Conservation (phyloP, 768 basidiomycete species). For the Lactifluus pinguis region DNA sequence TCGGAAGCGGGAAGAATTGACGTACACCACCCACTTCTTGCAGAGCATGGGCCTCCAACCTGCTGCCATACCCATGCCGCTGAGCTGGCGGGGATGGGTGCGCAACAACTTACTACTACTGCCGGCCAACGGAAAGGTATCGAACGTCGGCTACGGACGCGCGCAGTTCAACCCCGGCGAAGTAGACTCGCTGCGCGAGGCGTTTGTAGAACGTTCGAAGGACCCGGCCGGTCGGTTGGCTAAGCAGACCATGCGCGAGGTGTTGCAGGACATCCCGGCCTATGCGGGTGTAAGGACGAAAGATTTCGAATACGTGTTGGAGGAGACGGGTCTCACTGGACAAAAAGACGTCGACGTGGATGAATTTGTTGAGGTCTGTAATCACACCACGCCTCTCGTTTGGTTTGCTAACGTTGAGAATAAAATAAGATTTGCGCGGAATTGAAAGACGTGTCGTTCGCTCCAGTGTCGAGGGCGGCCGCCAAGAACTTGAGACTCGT, state of each 20-base stretch:
- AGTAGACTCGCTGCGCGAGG: constrained; percentile 33
- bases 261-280: constrained; percentile 30
- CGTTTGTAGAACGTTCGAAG: constrained; percentile 29
- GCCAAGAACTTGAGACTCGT: constrained; percentile 32
- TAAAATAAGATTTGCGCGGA: constrained; percentile 55
- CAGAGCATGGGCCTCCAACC: constrained; percentile 77
- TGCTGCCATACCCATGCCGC: background rate
- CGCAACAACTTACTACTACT: constrained; percentile 5
- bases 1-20: constrained; percentile 52
- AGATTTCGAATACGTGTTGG: constrained; percentile 68
- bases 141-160: constrained; percentile 32
- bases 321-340: constrained; percentile 58
- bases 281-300: constrained; percentile 53
- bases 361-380: constrained; percentile 77
- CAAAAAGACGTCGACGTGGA: constrained; percentile 61
- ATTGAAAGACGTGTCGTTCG: constrained; percentile 56
- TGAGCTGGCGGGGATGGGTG: constrained; percentile 5
- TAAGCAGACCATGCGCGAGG: constrained; percentile 28
- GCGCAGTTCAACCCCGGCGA: constrained; percentile 48
- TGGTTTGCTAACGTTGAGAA: background rate
- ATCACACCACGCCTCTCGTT: background rate
- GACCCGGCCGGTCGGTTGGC: constrained; percentile 29
- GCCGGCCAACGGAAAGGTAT: background rate
- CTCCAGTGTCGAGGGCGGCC: constrained; percentile 26
- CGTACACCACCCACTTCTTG: constrained; percentile 55